Evolutionary conservation across 2,329 filamentous ascomycete genomes (phyloP).

Genomic region (Fusarium xyrophilum): DNA sequence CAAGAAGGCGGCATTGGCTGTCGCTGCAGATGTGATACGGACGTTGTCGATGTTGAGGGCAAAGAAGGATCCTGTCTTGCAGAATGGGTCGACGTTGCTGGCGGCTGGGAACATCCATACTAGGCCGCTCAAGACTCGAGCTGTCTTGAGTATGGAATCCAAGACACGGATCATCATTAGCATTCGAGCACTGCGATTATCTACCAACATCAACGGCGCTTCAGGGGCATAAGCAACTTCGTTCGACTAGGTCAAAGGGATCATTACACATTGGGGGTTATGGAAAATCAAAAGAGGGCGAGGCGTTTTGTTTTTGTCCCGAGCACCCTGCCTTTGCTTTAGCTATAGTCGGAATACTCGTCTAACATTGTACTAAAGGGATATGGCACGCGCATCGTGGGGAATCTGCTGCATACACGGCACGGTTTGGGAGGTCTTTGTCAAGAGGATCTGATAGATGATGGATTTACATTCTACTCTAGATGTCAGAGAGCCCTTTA

Average conservation of each 20-base stretch:
- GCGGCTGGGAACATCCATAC: slow-evolving; percentile 77
- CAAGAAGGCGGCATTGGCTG: slow-evolving; percentile 98
- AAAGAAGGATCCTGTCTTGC: slow-evolving; percentile 94
- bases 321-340: slow-evolving; percentile 10
- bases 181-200: slow-evolving; percentile 14
- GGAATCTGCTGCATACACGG: slow-evolving; percentile 14
- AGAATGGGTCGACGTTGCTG: slow-evolving; percentile 97
- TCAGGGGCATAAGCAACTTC: slow-evolving; percentile 31
- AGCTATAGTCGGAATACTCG: slow-evolving; percentile 15
- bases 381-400: slow-evolving; percentile 24
- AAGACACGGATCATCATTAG: not conserved
- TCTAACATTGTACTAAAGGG: slow-evolving; percentile 12
- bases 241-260: slow-evolving; percentile 25
- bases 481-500: slow-evolving; percentile 16
- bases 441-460: slow-evolving; percentile 36
- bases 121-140: slow-evolving; percentile 6
- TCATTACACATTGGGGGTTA: slow-evolving; percentile 19
- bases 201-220: slow-evolving; percentile 11
- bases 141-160: not conserved
- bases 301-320: slow-evolving; percentile 41
- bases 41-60: slow-evolving; percentile 96
- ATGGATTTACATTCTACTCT: slow-evolving; percentile 16
- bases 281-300: slow-evolving; percentile 32
- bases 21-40: slow-evolving; percentile 94
- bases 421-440: slow-evolving; percentile 16